Percentiles rank a stretch among this genome's conserved stretches.
Evolutionary conservation across 2,329 filamentous ascomycete species (phyloP).

Genomic region (Cercospora sp.): DNA sequence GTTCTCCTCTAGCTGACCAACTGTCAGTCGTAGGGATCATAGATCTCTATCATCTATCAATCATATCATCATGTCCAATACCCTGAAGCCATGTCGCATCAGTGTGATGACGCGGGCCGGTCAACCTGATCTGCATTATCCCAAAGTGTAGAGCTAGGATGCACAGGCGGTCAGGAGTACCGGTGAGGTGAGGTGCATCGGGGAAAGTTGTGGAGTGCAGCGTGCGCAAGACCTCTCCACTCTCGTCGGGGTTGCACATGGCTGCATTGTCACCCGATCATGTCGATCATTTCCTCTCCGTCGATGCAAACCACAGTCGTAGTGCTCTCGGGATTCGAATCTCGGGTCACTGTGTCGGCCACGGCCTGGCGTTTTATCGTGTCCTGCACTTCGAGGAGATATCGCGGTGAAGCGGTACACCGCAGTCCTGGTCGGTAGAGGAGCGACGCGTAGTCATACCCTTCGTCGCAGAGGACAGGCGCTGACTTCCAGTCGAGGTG

Average conservation of each 20-base stretch:
- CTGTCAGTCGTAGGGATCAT: constrained; percentile 2
- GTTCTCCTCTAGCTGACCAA: constrained; percentile 2
- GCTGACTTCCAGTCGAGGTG: constrained; percentile 30
- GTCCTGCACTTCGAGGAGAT: constrained; percentile 21
- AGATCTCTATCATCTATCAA: constrained; percentile 10
- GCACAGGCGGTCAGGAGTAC: not conserved
- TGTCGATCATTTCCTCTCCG: constrained; percentile 29
- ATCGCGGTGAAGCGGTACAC: constrained; percentile 24
- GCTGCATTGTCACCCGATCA: constrained; percentile 27
- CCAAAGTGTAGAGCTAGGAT: not conserved
- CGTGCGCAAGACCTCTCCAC: not conserved
- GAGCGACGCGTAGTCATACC: constrained; percentile 19
- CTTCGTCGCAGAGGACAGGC: constrained; percentile 25
- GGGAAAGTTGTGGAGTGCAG: not conserved
- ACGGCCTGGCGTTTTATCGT: constrained; percentile 8
- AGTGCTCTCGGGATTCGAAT: not conserved
- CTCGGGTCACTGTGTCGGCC: not conserved
- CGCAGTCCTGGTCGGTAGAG: constrained; percentile 21
- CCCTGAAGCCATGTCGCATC: not conserved
- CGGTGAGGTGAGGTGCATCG: constrained; percentile 1
- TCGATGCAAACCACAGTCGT: constrained; percentile 17
- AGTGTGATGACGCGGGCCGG: not conserved
- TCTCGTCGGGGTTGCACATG: constrained; percentile 1
- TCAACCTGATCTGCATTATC: not conserved
- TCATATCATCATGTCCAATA: not conserved